These are phyloP conservation scores for Selaginella tamariscina DNA, from an alignment of 75 land plant genomes.

Conservation along the genomic window DNA sequence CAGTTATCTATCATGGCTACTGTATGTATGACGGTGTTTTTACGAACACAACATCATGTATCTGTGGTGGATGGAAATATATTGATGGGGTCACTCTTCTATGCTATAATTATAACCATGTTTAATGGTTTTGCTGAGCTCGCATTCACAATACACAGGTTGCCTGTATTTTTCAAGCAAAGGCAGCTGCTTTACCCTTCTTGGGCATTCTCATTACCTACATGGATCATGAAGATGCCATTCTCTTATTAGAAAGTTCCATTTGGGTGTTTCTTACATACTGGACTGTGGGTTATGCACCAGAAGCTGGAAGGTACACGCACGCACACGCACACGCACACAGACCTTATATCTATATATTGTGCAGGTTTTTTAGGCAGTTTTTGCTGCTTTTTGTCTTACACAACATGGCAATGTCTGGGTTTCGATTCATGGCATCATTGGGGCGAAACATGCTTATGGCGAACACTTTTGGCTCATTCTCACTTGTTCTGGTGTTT, in stretches of 20 bases:
- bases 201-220: neutral
- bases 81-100: neutral
- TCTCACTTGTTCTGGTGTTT: neutral
- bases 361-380: slow-evolving; percentile 2
- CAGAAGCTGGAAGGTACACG: slow-evolving; percentile 12
- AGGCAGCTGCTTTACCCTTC: slow-evolving; percentile 1
- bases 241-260: neutral
- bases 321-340: too few relatives aligned
- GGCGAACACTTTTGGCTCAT: slow-evolving; percentile 8
- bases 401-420: slow-evolving; percentile 2
- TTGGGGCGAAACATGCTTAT: slow-evolving; percentile 8
- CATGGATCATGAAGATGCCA: slow-evolving; percentile 6
- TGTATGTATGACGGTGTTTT: slow-evolving; percentile 1
- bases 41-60: neutral
- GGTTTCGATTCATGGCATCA: slow-evolving; percentile 4
- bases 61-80: slow-evolving; percentile 6
- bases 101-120: neutral
- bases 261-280: slow-evolving; percentile 7
- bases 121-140: slow-evolving; percentile 9
- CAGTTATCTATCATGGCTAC: neutral
- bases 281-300: slow-evolving; percentile 1
- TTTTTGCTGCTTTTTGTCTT: slow-evolving; percentile 1
- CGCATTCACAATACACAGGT: neutral
- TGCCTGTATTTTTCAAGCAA: slow-evolving; percentile 10
- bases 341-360: neutral